Evolutionary conservation across 140 eudicot species (phyloP), one percentile per base, ranked within the genome.

Genomic region (Cichorium intybus): DNA sequence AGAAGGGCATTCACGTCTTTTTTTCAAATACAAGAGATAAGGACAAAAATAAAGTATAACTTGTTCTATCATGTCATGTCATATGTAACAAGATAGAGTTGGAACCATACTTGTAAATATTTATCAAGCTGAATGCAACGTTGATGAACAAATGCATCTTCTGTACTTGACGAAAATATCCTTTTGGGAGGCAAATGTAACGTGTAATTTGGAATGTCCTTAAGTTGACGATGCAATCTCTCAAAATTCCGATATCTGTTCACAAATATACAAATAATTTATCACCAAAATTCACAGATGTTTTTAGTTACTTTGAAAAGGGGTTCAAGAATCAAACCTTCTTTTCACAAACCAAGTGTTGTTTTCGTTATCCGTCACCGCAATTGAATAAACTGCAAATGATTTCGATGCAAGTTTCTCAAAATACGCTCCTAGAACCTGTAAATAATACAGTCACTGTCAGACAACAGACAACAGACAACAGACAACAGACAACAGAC

Each of bases 341-440:
- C 99, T 86, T 77, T 89, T 94, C 35, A 94, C 99, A 86, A 86
- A 94, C 89, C 95, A 84, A 39, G 95, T 86, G 24, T 62, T 89
- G 51, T 75, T 80, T 45, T 84, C 84, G 16, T 90, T 82, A 72
- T 82, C 97, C 23, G 95, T 84, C n/a, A 94, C 97, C 2, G 95
- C 97, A 74, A 94, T 86, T 21, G 97, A 86, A 69, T 94, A 94
- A 26, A 94, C 97, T n/a, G 99, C 99, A 84, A 94, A 94, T n/a
- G 95, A 94, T 48, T 80, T 94, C 59, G 99, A 86, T 5, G 91
- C 95, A 53, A 80, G 80, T 76, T 89, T 86, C 82, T 94, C 99
- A 74, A 86, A 94, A 75, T 89, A 89, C 12, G 99, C 99, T 69
- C 99, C 99, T 16, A 89, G 29, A 70, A 94, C 95, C 99, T 89